phyloP scores from a whole-genome alignment of 306 rosid genomes.

The Vigna radiata region DNA sequence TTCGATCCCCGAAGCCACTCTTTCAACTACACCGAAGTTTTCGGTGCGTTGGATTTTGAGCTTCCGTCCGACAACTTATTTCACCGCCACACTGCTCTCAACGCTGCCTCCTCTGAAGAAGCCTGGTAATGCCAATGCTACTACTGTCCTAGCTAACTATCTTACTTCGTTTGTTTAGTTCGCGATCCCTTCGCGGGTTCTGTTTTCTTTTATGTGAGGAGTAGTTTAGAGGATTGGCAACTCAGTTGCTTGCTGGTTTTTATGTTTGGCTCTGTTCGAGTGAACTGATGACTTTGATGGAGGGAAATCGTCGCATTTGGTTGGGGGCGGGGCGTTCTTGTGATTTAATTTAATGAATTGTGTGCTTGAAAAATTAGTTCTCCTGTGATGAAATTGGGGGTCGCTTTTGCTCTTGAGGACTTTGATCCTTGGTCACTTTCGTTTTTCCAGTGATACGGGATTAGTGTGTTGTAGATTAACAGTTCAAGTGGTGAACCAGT shows the following conservation, averaged over 20 bases:
- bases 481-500: not conserved
- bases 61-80: not conserved
- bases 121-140: not conserved
- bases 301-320: not conserved
- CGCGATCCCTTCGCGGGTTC: conserved; percentile 13
- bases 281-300: conserved; percentile 29
- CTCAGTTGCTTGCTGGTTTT: conserved; percentile 14
- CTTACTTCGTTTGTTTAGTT: not conserved
- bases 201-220: conserved; percentile 11
- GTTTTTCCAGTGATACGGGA: not conserved
- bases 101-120: conserved; percentile 5
- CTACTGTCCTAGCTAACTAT: not conserved
- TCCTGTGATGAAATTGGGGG: not conserved
- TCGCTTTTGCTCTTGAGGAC: not conserved
- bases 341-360: conserved; percentile 29
- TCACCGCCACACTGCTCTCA: not conserved
- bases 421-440: not conserved
- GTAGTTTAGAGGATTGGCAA: not conserved
- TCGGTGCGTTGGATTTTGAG: conserved; percentile 4
- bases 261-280: not conserved
- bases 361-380: not conserved
- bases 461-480: not conserved
- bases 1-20: conserved; percentile 11
- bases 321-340: not conserved
- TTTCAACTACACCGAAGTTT: conserved; percentile 22